Base-by-base conservation (phyloP, 78 protist species). In the Monosiga brevicollis region DNA sequence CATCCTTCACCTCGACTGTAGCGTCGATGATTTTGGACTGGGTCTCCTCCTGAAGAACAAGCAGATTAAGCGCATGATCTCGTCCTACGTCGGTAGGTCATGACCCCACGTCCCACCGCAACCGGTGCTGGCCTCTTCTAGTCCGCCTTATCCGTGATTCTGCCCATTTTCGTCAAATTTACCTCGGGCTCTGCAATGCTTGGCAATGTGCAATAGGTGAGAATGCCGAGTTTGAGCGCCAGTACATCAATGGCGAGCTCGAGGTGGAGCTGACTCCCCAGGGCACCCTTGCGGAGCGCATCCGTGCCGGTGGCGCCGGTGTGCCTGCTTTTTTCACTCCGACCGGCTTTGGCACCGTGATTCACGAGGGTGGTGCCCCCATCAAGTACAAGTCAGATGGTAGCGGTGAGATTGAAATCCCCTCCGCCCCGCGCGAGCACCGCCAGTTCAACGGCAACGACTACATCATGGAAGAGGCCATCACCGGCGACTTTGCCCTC, bases 251-350 rank as follows among this genome's bases (percentile, higher is more conserved):
- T 25, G 99, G 99, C 36, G 96, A 96, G 81, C 89, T 96, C 2
- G 99, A 96, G 76, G 95, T 95, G 1, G 98, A 96, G 74, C 88
- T 96, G 41, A 92, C 93, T 23, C 98, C 98, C 37, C 89, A 95
- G 88, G 98, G 99, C 43, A 96, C 96, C 24, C 91, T 96, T n/a
- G 99, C 99, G 0, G 99, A 96, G 88, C 81, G 96, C 20, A 29
- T 94, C n/a, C 86, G 99, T 11, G 97, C 98, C 1, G 99, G 96
- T 40, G 99, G 98, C 70, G 99, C 99, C 1, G 99, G 99, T 73
- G 93, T 96, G 34, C 99, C 99, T 0, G 99, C 98, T 15, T 96
- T 96, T 76, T 96, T 86, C 91, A 96, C 99, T 3, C 89, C 90
- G 22, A 94, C 98, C 0, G 97, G 91, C n/a, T 88, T 70, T 38